Evolutionary conservation across 495 filamentous ascomycete genomes (phyloP), one percentile per base, ranked within the genome.

Genomic region (Trichoderma virens): DNA sequence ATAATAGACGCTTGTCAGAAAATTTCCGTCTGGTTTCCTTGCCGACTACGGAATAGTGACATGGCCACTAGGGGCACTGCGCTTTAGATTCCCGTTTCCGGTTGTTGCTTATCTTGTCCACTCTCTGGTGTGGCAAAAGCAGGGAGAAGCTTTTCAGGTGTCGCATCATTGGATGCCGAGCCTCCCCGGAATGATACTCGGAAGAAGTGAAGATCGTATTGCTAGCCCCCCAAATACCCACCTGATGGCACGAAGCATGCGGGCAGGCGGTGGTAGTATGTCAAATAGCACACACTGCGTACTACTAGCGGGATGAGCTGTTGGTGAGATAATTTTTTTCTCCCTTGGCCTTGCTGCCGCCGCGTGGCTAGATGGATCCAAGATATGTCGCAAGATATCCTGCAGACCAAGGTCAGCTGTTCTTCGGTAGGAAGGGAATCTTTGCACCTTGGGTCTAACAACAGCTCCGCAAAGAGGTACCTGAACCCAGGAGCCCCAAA

Each of bases 1-100:
- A 56, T 56, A 56, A 30, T 56, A 56, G 51, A 56, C 51, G 51
- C 51, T 56, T 56, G 51, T 56, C 51, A 56, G 51, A 56, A 56
- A 56, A 56, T 56, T 56, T 56, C 51, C 51, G 51, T 56, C 51
- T 56, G 51, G 51, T 28, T 56, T 56, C 51, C 27, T 56, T 56
- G 25, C 51, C 51, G 51, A 30, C 51, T 56, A 30, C 6, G 51
- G 51, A 30, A 13, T 56, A 56, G 51, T 30, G 25, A 25, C 8
- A 56, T 56, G 51, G 51, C 51, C 51, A 5, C 51, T 56, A 56
- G 51, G 51, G 51, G 51, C 51, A 56, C 51, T 30, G 23, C 23
- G 25, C 25, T 30, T 18, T 28, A 30, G 25, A 28, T 56, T 30
- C 51, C 51, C 25, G 8, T 56, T 56, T 30, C 51, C 25, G 51